Base-by-base conservation (phyloP, 1,284 basidiomycete species). In the Limonomyces culmigenus region DNA sequence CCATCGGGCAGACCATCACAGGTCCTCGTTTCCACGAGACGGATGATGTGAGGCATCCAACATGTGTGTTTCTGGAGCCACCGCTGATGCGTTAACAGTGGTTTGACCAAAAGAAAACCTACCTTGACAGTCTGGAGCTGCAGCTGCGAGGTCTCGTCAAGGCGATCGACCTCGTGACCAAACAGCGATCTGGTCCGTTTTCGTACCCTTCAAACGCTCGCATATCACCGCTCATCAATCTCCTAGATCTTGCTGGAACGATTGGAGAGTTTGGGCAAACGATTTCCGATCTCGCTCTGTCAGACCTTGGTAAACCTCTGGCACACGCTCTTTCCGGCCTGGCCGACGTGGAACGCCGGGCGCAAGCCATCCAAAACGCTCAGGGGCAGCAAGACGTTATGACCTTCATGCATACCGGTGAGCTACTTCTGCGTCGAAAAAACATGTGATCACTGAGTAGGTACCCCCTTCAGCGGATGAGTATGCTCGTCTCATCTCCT, bases 11-110 rank as follows among this genome's bases (percentile, higher is more conserved):
- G 49, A 70, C 72, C 1, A 61, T 91, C 37, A 59, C 81, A 6
- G 89, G 87, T 1, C 74, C 84, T 5, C 73, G 81, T 38, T 99
- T 93, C 53, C 67, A 85, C 45, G 93, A 99, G 56, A 83, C 75
- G 12, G 93, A 98, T 50, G 91, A 96, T 56, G 84, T 81, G 45
- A 40, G 61, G 38, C 8, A 27, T 27, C 8, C 23, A 27, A 27
- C n/a, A n/a, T 27, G 8, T 27, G 23, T 8, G 23, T 27, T n/a
- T 27, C 6, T 15, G n/a, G n/a, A 33, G 19, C 11, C 32, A 13
- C 30, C 25, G 14, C 27, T 39, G 10, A 30, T 38, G 20, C 38
- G 34, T 36, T 23, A 40, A 6, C 42, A 88, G 72, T 98, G 91
- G 89, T 98, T 97, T 48, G 87, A 95, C 48, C 70, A 74, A 43